Conservation (phyloP, 2,329 filamentous ascomycete species). For the Verticillium isaacii region DNA sequence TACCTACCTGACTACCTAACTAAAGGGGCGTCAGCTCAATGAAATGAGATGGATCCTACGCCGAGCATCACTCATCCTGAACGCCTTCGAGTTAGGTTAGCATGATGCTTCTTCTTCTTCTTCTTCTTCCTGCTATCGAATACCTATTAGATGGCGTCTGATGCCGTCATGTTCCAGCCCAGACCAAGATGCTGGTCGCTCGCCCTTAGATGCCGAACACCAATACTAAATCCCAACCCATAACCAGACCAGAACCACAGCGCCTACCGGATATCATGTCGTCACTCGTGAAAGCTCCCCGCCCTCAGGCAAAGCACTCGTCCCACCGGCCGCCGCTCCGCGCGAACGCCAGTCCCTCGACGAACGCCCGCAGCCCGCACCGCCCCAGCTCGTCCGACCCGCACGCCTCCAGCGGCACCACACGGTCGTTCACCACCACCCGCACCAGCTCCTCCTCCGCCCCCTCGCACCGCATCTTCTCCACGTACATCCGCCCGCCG, state of each 20-base stretch:
- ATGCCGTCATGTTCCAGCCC: too few species aligned
- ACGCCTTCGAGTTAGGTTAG: not conserved
- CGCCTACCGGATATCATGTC: not conserved
- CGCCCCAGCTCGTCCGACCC: slow-evolving; percentile 64
- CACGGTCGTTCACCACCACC: slow-evolving; percentile 78
- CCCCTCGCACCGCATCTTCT: slow-evolving; percentile 69
- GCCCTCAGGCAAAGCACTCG: slow-evolving; percentile 45
- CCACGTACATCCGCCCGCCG: slow-evolving; percentile 74
- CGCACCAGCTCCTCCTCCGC: slow-evolving; percentile 67
- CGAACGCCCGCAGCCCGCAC: slow-evolving; percentile 65
- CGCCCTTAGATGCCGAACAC: not conserved
- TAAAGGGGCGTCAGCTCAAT: not conserved
- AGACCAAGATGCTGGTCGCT: not conserved
- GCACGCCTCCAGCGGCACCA: slow-evolving; percentile 68
- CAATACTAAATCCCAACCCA: not conserved
- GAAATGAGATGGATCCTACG: too few species aligned
- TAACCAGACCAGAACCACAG: not conserved
- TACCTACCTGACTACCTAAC: too few species aligned
- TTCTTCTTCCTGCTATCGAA: not conserved
- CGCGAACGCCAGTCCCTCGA: slow-evolving; percentile 72
- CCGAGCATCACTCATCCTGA: too few species aligned
- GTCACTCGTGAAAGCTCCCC: not conserved
- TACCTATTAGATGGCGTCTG: too few species aligned
- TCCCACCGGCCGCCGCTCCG: slow-evolving; percentile 68
- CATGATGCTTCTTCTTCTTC: not conserved